These are phyloP conservation scores for Acanthamoeba healyi DNA, from an alignment of 208 protist species.

Conservation along the genomic window DNA sequence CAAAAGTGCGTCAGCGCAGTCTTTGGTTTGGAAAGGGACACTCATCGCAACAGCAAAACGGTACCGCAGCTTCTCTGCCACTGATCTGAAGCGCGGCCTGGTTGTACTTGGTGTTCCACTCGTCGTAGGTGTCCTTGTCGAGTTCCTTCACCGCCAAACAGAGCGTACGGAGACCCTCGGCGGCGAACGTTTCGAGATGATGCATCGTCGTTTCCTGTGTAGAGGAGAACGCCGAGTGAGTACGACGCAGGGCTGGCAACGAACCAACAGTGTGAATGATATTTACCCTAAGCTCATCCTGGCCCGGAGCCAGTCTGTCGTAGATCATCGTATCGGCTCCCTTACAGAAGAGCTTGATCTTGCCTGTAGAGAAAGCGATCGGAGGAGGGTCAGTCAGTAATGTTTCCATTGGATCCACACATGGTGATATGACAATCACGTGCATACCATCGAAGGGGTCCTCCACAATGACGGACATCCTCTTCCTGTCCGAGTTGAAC, in stretches of 20 bases:
- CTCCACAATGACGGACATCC: slow-evolving; percentile 87
- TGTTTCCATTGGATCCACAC: too few species aligned
- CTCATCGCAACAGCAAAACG: too few species aligned
- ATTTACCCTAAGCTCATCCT: slow-evolving; percentile 3
- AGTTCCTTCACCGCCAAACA: slow-evolving; percentile 82
- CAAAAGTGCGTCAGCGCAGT: too few species aligned
- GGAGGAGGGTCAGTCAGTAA: too few species aligned
- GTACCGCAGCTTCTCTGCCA: slow-evolving; percentile 67
- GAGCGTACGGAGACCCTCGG: slow-evolving; percentile 88
- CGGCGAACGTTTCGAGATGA: slow-evolving; percentile 77
- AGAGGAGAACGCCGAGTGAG: slow-evolving; percentile 81
- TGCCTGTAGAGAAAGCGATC: too few species aligned
- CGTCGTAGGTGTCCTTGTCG: slow-evolving; percentile 43
- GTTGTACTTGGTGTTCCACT: slow-evolving; percentile 74
- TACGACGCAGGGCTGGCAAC: too few species aligned
- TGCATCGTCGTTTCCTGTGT: slow-evolving; percentile 22
- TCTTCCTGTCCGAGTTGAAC: slow-evolving; percentile 85
- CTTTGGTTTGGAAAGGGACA: too few species aligned
- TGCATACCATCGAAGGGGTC: slow-evolving; percentile 16
- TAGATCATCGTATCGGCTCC: slow-evolving; percentile 85
- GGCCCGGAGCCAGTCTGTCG: slow-evolving; percentile 30
- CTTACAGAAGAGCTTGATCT: slow-evolving; percentile 79
- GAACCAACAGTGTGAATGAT: too few species aligned
- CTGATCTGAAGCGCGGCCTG: slow-evolving; percentile 61
- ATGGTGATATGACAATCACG: too few species aligned